These are phyloP conservation scores for Mycosphaerella sp. DNA, from an alignment of 2,329 filamentous ascomycete genomes.

Conservation along the genomic window DNA sequence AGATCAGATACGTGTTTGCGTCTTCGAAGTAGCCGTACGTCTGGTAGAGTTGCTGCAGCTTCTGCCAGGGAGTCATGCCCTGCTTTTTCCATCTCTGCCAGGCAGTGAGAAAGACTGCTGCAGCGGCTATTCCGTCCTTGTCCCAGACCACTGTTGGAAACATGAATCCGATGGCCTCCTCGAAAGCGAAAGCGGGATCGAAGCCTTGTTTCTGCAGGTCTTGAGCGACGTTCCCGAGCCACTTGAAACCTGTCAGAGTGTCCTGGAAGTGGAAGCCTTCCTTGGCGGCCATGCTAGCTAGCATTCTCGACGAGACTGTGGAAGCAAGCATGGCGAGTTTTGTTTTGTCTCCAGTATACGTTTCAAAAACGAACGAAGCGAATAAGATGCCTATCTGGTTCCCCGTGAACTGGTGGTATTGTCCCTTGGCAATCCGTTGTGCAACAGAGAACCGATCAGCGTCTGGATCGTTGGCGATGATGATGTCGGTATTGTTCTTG, in stretches of 20 bases:
- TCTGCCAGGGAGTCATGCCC: conserved; percentile 51
- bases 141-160: conserved; percentile 57
- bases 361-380: conserved; percentile 52
- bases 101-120: conserved; percentile 54
- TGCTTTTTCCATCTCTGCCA: conserved; percentile 47
- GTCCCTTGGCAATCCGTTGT: conserved; percentile 49
- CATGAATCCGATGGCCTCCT: conserved; percentile 64
- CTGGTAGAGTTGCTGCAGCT: conserved; percentile 52
- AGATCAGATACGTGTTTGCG: conserved; percentile 58
- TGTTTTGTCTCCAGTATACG: conserved; percentile 35
- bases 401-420: conserved; percentile 58
- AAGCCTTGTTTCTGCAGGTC: conserved; percentile 47
- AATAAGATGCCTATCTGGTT: conserved; percentile 59
- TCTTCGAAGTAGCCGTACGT: conserved; percentile 57
- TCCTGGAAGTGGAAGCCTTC: conserved; percentile 55
- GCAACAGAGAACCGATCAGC: conserved; percentile 59
- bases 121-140: conserved; percentile 59
- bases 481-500: conserved; percentile 43
- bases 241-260: conserved; percentile 62
- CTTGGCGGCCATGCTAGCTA: conserved; percentile 49
- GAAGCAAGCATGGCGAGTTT: conserved; percentile 55
- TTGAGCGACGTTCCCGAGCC: conserved; percentile 57
- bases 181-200: conserved; percentile 53
- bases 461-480: conserved; percentile 60
- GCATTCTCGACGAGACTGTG: conserved; percentile 59